Base-by-base conservation (phyloP, 202 grass and related monocot species). In the Dendrocalamus latiflorus region DNA sequence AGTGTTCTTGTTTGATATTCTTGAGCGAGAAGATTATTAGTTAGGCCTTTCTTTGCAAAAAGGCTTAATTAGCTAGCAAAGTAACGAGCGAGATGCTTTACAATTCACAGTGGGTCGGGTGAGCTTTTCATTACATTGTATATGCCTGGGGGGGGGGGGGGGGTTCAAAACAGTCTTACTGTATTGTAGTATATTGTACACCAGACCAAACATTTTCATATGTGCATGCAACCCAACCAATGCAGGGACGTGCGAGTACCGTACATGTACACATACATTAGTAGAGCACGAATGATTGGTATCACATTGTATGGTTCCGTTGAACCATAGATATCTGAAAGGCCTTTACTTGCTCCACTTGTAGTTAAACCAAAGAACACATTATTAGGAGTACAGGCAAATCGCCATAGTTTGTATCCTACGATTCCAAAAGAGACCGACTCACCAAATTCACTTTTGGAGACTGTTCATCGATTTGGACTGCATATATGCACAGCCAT, bases 1-100 rank as follows among this genome's bases (percentile, higher is more conserved):
- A n/a, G n/a, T n/a, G n/a, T n/a, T n/a, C n/a, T n/a, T n/a, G n/a
- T n/a, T n/a, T 60, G 30, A 45, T 70, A 62, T 74, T 66, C 67
- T 86, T 74, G 74, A 86, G 24, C 38, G 43, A 47, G 59, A 89
- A 59, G 83, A 50, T 53, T 78, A 82, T 89, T 59, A 41, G 65
- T 86, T 86, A 65, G 49, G 56, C 50, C 14, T 70, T 86, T 86
- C 8, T 83, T 51, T 18, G 68, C 20, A 18, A 67, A 74, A 73
- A 53, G 11, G 42, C 25, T 78, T 11, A 21, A n/a, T 0, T 10
- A 61, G 53, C 54, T 60, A 62, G 53, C 24, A 85, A 81, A 63
- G 24, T 17, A 69, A 36, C 8, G 45, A 5, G 36, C 20, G 6
- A 70, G 34, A 26, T 21, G 67, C 67, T 74, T 79, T 78, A 79